A percentile compares a stretch with the other conserved stretches of the same genome.
Conservation (phyloP, 2,329 filamentous ascomycete genomes). For the Colletotrichum sp. region DNA sequence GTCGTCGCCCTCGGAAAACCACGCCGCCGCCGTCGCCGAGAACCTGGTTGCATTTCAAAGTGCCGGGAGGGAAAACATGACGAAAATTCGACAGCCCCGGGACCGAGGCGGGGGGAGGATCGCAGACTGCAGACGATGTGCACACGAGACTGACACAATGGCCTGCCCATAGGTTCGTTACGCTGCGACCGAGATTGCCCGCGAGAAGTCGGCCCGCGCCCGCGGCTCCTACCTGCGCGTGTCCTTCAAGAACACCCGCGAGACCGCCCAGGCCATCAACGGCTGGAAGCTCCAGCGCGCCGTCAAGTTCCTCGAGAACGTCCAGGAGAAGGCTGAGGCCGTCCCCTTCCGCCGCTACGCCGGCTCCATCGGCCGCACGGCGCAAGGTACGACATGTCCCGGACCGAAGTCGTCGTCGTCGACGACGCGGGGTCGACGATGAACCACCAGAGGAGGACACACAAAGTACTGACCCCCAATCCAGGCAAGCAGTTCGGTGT, state of each 20-base stretch:
- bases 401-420: neutral
- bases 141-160: slow-evolving; percentile 23
- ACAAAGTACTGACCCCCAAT: neutral
- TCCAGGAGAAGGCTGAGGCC: slow-evolving; percentile 95
- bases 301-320: slow-evolving; percentile 97
- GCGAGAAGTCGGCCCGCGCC: slow-evolving; percentile 94
- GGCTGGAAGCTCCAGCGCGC: slow-evolving; percentile 98
- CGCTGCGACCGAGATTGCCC: slow-evolving; percentile 87
- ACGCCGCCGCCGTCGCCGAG: neutral
- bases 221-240: slow-evolving; percentile 99
- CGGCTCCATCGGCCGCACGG: slow-evolving; percentile 91
- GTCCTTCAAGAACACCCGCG: slow-evolving; percentile 99
- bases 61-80: neutral
- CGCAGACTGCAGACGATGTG: neutral
- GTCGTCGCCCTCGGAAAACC: neutral
- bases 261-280: slow-evolving; percentile 99
- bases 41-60: neutral
- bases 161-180: slow-evolving; percentile 78
- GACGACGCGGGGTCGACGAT: slow-evolving; percentile 5
- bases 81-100: neutral
- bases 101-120: neutral
- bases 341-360: slow-evolving; percentile 98
- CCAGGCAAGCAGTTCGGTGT: slow-evolving; percentile 99
- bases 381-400: slow-evolving; percentile 83
- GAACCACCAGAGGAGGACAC: neutral